A percentile compares a stretch with the other conserved stretches of the same genome.
Evolutionary conservation across 768 basidiomycete species (phyloP).

Genomic region (Floccularia luteovirens): DNA sequence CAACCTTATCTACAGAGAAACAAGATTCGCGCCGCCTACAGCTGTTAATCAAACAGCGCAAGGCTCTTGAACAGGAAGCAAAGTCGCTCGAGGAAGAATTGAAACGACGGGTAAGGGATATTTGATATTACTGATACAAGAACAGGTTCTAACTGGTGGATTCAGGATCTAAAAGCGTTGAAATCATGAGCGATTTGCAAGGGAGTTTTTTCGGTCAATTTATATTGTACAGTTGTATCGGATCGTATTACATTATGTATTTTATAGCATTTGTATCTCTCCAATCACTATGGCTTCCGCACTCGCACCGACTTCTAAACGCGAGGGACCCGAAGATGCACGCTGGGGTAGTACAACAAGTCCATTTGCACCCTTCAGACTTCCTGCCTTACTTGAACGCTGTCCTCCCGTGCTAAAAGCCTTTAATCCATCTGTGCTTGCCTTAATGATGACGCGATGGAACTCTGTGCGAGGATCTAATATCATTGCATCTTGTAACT

Average conservation of each 20-base stretch:
- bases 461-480: slow-evolving; percentile 76
- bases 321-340: slow-evolving; percentile 16
- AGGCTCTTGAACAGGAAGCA: slow-evolving; percentile 60
- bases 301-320: slow-evolving; percentile 44
- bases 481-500: slow-evolving; percentile 55
- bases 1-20: slow-evolving; percentile 50
- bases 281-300: slow-evolving; percentile 63
- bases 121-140: neutral
- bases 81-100: slow-evolving; percentile 56
- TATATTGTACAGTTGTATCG: neutral
- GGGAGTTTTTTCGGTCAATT: too few species aligned
- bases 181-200: neutral
- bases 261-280: slow-evolving; percentile 34
- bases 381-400: slow-evolving; percentile 75
- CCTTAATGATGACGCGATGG: slow-evolving; percentile 66
- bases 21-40: slow-evolving; percentile 61
- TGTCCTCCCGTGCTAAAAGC: slow-evolving; percentile 85
- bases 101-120: slow-evolving; percentile 34
- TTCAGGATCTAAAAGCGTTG: slow-evolving; percentile 3
- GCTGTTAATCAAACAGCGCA: slow-evolving; percentile 56
- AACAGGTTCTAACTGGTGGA: neutral
- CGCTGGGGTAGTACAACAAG: slow-evolving; percentile 58
- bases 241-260: neutral
- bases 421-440: slow-evolving; percentile 35
- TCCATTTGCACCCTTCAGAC: slow-evolving; percentile 75